Percentiles rank a stretch among this genome's conserved stretches.
phyloP scores from a whole-genome alignment of 805 yeast genomes.

The Monosporozyma siamensis region DNA sequence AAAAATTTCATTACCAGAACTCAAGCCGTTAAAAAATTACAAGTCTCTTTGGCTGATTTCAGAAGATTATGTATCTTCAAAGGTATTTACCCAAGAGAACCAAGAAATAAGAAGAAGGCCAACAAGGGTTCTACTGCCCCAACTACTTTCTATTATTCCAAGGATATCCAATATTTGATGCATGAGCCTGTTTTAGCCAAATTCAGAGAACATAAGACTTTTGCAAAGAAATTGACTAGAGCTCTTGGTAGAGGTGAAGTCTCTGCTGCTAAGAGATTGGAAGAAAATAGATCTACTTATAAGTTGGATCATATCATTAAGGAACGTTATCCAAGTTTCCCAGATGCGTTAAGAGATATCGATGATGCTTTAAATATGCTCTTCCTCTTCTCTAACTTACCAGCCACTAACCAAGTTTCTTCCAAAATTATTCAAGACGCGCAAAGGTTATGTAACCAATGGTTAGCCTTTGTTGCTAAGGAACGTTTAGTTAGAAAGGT shows the following conservation, averaged over 20 bases:
- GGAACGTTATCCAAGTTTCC: slow-evolving; percentile 90
- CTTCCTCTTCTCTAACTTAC: slow-evolving; percentile 87
- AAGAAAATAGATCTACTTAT: slow-evolving; percentile 58
- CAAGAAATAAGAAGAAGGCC: slow-evolving; percentile 90
- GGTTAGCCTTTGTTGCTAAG: slow-evolving; percentile 88
- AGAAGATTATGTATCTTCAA: slow-evolving; percentile 94
- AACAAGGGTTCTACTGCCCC: slow-evolving; percentile 97
- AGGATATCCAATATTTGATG: slow-evolving; percentile 87
- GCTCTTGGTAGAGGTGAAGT: slow-evolving; percentile 91
- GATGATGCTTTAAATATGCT: slow-evolving; percentile 95
- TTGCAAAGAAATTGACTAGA: slow-evolving; percentile 79
- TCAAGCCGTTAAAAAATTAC: slow-evolving; percentile 86
- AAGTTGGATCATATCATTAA: slow-evolving; percentile 84
- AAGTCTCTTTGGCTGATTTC: slow-evolving; percentile 91
- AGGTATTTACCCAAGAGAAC: slow-evolving; percentile 96
- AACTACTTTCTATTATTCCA: slow-evolving; percentile 84
- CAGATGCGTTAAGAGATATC: slow-evolving; percentile 84
- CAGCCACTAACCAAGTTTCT: slow-evolving; percentile 78
- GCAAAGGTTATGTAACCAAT: slow-evolving; percentile 76
- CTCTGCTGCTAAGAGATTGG: slow-evolving; percentile 77
- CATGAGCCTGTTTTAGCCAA: slow-evolving; percentile 90
- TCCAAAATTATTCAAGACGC: slow-evolving; percentile 83
- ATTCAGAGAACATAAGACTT: slow-evolving; percentile 92
- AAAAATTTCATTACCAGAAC: slow-evolving; percentile 88
- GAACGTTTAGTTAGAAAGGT: slow-evolving; percentile 78